Base-by-base conservation (phyloP, 768 basidiomycete species). In the Amanita jacksonii region DNA sequence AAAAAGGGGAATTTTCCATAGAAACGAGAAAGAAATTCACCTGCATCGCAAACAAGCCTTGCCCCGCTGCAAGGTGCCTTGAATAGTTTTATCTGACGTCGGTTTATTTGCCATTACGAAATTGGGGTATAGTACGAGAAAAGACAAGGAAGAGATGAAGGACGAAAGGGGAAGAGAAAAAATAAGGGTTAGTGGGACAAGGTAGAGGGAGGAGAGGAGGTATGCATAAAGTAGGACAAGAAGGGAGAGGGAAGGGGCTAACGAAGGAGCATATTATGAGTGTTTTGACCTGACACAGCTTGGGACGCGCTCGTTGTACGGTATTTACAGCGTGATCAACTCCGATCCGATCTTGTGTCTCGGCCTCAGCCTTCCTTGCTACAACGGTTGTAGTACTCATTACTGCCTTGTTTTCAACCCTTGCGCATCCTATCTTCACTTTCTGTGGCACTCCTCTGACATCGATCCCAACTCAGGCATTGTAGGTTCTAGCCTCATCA, bases 41-140 rank as follows among this genome's bases (percentile, higher is more conserved):
- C 79, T 77, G 76, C 80, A 82, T 64, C 80, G 70, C 41, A 82
- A 66, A 65, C 80, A 82, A 41, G 80, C 80, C 61, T 79, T 81
- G 27, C 80, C 80, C 52, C 80, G 65, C 62, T 81, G 80, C 16
- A 82, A 62, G 50, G 79, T 69, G 33, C 60, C 57, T 46, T 67
- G 61, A 24, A 57, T 49, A 31, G 53, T 57, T 43, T 62, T 60
- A 43, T 67, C 66, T 35, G 59, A 20, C 7, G 44, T 38, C 20
- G 44, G 33, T 57, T 72, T 73, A 55, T 72, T 73, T 57, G 71
- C 68, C 72, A 74, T 76, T 63, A 66, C 54, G 57, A 52, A 50
- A 50, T 46, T 51, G 41, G 47, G 52, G 44, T n/a, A 27, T 50
- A 43, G 23, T 46, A 52, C 47, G 39, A 51, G 53, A 57, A 57